Conservation (phyloP, 148 eudicot species). For the Rheum nobile region DNA sequence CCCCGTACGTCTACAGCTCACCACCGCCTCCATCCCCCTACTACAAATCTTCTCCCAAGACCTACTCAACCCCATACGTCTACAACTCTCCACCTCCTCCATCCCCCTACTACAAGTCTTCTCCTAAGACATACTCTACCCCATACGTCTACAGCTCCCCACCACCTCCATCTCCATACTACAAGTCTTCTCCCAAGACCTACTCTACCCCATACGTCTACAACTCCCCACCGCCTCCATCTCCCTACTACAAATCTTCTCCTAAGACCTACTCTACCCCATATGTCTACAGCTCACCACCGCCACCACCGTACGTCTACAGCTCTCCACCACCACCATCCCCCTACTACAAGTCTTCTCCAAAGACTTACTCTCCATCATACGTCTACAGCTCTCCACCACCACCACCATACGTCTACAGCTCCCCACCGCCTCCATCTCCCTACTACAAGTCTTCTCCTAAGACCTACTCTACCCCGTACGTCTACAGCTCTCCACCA, state of each 20-base stretch:
- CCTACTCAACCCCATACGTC: not conserved
- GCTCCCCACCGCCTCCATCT: not conserved
- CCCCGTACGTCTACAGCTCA: not conserved
- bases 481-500: not conserved
- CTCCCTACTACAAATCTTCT: not conserved
- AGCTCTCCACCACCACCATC: not conserved
- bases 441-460: not conserved
- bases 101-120: not conserved
- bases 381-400: not conserved
- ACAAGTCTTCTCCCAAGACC: not conserved
- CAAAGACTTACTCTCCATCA: not conserved
- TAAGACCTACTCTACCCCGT: not conserved
- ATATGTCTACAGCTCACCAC: not conserved
- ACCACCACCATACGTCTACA: not conserved
- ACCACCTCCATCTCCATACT: not conserved
- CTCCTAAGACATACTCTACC: not conserved
- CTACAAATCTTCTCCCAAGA: not conserved
- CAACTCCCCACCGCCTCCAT: no score
- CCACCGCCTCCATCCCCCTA: conserved; percentile 1
- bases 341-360: not conserved
- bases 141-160: not conserved
- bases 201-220: not conserved
- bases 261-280: not conserved
- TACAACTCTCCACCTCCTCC: not conserved
- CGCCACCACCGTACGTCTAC: not conserved